Evolutionary conservation across 345 rosid species (phyloP), one percentile per base, ranked within the genome.

Genomic region (Anastatica hierochuntica): DNA sequence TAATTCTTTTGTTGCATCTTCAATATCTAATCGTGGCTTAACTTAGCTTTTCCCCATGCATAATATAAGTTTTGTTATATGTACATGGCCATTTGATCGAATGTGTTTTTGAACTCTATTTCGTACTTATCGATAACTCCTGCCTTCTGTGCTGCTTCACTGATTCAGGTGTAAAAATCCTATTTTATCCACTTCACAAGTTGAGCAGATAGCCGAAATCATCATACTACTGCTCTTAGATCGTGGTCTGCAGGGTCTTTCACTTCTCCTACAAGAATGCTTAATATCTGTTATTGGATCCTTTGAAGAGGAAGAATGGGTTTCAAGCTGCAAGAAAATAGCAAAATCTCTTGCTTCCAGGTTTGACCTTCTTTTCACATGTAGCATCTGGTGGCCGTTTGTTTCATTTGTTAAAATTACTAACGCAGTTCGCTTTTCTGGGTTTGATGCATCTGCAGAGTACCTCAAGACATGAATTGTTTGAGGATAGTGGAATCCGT

Each of bases 231-330:
- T 85, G 15, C 74, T 60, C 53, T 66, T 88, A 58, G 96, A 88
- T 52, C 79, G 85, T 31, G 74, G 49, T 50, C 78, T 88, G 69
- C 77, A 68, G 60, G 94, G 90, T 36, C 74, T 83, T 43, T 77
- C 75, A 2, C 66, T 66, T 48, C 77, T 73, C 31, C 44, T 88
- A 49, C 53, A 69, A 37, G 73, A 81, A 36, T 75, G 83, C 54
- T 19, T 83, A 70, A 49, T 34, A 36, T 81, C 84, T 30, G 66
- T 73, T 65, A 49, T 80, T 42, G 70, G 55, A 64, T 81, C 72
- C 58, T 83, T 88, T 29, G 76, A 78, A 44, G 86, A 83, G n/a
- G 73, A 68, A 53, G 90, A 88, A 67, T 92, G 98, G 98, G 68
- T 14, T 43, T 67, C 50, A 62, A 77, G 88, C 62, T 81, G 80